Evolutionary conservation across 129 eudicot species (phyloP).

Genomic region (Centaurea solstitialis): DNA sequence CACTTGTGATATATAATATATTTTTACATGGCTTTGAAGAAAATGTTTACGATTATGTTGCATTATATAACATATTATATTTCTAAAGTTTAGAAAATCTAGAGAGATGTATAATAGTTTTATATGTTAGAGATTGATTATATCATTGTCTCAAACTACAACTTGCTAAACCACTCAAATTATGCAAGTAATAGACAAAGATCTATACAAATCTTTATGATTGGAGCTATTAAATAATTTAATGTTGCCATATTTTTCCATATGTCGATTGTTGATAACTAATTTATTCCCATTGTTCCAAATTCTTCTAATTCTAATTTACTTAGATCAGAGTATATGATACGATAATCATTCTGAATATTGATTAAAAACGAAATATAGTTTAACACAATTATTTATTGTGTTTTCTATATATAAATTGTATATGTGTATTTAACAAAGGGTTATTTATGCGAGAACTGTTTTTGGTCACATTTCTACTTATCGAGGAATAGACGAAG

Average conservation of each 20-base stretch:
- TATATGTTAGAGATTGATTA: background rate
- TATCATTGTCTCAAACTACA: background rate
- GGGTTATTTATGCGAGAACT: too few species aligned
- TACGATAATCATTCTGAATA: too few species aligned
- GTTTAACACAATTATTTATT: too few species aligned
- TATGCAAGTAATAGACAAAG: background rate
- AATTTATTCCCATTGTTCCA: background rate
- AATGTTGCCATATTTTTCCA: background rate
- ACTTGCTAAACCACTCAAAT: background rate
- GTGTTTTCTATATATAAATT: too few species aligned
- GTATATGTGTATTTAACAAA: too few species aligned
- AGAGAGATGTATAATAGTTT: background rate
- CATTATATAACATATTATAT: constrained; percentile 1
- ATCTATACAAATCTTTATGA: background rate
- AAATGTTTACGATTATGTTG: background rate
- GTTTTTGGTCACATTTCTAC: too few species aligned
- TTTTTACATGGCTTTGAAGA: background rate
- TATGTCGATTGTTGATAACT: background rate
- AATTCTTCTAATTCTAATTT: background rate
- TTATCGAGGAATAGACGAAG: background rate
- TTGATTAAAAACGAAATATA: too few species aligned
- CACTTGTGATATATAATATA: background rate
- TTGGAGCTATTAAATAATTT: background rate
- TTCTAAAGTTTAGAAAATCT: constrained; percentile 5
- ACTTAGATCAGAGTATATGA: background rate